A percentile compares a stretch with the other conserved stretches of the same genome.
Evolutionary conservation across 306 rosid genomes (phyloP).

Genomic region (Rosa multiflora): DNA sequence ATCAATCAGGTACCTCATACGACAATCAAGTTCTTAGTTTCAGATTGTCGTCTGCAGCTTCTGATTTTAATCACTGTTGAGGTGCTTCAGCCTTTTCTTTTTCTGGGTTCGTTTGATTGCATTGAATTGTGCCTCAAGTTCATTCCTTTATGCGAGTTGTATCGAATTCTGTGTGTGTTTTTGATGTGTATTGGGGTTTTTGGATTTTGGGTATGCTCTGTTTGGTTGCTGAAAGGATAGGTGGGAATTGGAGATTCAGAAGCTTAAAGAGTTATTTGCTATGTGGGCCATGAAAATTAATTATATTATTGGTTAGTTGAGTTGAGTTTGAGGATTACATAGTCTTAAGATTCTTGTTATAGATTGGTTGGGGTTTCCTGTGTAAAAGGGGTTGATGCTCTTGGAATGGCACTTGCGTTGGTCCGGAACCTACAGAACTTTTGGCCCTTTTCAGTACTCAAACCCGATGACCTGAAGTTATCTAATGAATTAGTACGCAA

Average conservation of each 20-base stretch:
- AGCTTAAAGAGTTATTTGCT: neutral
- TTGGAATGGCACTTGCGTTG: constrained; percentile 53
- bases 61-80: neutral
- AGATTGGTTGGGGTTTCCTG: constrained; percentile 4
- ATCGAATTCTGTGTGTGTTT: neutral
- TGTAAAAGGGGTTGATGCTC: constrained; percentile 16
- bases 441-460: constrained; percentile 64
- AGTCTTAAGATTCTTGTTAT: neutral
- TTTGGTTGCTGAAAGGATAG: neutral
- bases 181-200: neutral
- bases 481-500: constrained; percentile 55
- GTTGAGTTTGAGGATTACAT: neutral
- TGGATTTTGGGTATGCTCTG: neutral
- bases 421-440: constrained; percentile 47
- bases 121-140: neutral
- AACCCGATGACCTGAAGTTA: constrained; percentile 43
- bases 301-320: neutral
- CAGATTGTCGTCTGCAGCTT: neutral
- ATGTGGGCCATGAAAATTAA: constrained; percentile 5
- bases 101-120: neutral
- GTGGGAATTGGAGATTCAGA: constrained; percentile 6
- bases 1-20: constrained; percentile 9
- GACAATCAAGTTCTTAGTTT: neutral
- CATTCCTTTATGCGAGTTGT: neutral
- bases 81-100: neutral